phyloP scores from a whole-genome alignment of 192 early-diverging fungal species.

The Coemansia sp. region DNA sequence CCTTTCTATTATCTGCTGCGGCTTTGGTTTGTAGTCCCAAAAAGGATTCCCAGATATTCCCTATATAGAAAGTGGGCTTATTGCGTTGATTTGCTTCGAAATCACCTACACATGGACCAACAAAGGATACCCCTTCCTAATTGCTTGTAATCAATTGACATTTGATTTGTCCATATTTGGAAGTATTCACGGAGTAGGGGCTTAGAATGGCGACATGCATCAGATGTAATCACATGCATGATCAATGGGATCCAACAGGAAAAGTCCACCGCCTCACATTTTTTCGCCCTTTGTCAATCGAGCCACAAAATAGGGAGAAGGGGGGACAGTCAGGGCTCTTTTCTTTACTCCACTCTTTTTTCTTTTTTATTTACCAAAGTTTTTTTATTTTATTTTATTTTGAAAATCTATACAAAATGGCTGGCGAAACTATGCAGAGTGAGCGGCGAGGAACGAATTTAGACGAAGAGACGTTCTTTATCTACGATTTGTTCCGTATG shows the following conservation, averaged over 20 bases:
- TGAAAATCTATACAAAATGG: background rate
- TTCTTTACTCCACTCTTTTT: background rate
- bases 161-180: background rate
- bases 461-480: conserved; percentile 24
- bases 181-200: background rate
- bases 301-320: background rate
- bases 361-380: background rate
- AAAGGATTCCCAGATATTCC: background rate
- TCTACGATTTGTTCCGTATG: conserved; percentile 70
- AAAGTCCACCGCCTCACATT: background rate
- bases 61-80: background rate
- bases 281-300: background rate
- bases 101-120: too few relatives aligned
- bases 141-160: background rate
- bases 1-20: too few relatives aligned
- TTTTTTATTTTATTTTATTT: background rate
- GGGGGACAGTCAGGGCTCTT: background rate
- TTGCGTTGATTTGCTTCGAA: too few relatives aligned
- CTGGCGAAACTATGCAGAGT: background rate
- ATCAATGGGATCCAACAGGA: background rate
- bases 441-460: background rate
- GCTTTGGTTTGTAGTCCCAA: background rate
- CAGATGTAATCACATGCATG: background rate
- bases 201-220: background rate
- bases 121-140: background rate